Percentiles rank a stretch among this genome's conserved stretches.
Evolutionary conservation across 106 monocot genomes (phyloP).

Genomic region (Acorus calamus): DNA sequence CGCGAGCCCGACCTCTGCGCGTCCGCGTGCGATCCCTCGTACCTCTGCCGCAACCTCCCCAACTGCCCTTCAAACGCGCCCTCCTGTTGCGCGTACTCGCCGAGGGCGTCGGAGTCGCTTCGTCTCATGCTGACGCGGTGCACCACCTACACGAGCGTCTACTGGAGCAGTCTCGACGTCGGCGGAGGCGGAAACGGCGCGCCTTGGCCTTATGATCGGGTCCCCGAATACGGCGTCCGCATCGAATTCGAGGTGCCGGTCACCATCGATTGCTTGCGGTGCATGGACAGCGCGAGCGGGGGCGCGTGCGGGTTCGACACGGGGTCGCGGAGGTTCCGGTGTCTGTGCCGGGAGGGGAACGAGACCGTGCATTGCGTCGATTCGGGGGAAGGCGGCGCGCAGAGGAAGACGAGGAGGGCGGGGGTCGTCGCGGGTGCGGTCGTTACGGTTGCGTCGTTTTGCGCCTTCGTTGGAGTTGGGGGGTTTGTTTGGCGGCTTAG

Average conservation of each 20-base stretch:
- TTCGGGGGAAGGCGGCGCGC: conserved; percentile 21
- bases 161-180: conserved; percentile 29
- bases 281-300: conserved; percentile 32
- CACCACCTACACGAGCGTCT: conserved; percentile 42
- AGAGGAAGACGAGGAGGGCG: conserved; percentile 19
- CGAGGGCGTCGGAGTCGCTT: conserved; percentile 61
- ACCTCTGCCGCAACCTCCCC: conserved; percentile 73
- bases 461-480: conserved; percentile 33
- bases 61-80: conserved; percentile 25
- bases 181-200: conserved; percentile 4
- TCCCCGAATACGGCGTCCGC: conserved; percentile 61
- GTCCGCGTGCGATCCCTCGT: conserved; percentile 57
- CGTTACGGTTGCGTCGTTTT: conserved; percentile 18
- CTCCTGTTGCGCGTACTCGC: conserved; percentile 61
- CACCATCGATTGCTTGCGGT: conserved; percentile 40
- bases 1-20: conserved; percentile 68
- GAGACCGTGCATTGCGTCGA: conserved; percentile 54
- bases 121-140: conserved; percentile 69
- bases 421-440: conserved; percentile 48
- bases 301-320: conserved; percentile 63
- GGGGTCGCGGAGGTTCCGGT: conserved; percentile 22
- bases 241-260: conserved; percentile 76
- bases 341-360: conserved; percentile 55
- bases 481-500: conserved; percentile 45
- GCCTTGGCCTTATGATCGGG: conserved; percentile 42